Percentiles rank a stretch among this genome's conserved stretches.
These are phyloP conservation scores for Escovopsis weberi DNA, from an alignment of 2,329 filamentous ascomycete genomes.

Conservation along the genomic window DNA sequence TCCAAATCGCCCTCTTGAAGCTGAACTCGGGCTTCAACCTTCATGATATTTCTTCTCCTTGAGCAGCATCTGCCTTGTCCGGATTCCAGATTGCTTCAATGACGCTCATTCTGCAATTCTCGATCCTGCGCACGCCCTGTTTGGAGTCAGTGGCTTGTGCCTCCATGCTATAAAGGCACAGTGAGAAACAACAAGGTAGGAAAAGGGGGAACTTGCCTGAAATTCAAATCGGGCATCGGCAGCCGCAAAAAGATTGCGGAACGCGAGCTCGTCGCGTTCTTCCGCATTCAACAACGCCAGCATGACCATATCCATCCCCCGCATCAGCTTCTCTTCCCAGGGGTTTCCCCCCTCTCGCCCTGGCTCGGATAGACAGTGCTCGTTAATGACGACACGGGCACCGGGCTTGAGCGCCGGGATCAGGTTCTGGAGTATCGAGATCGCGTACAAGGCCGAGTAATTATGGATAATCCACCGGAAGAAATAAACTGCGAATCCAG, in stretches of 20 bases:
- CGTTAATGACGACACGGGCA: conserved; percentile 31
- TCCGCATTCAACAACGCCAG: conserved; percentile 35
- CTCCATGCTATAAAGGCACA: too few relatives aligned
- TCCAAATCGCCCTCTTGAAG: too few relatives aligned
- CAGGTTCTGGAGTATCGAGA: conserved; percentile 33
- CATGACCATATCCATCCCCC: conserved; percentile 39
- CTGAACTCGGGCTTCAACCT: too few relatives aligned
- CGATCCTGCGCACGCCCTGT: conserved; percentile 25
- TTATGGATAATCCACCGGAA: conserved; percentile 49
- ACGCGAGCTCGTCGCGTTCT: conserved; percentile 33
- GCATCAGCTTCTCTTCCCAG: conserved; percentile 32
- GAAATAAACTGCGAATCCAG: conserved; percentile 30
- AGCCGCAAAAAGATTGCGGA: conserved; percentile 27
- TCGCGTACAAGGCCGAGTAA: conserved; percentile 38
- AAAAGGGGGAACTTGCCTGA: conserved; percentile 15
- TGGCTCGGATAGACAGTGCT: conserved; percentile 28
- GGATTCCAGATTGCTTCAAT: conserved; percentile 33
- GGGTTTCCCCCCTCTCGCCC: conserved; percentile 19
- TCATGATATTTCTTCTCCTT: too few relatives aligned
- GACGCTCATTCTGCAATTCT: conserved; percentile 32
- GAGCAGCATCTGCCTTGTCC: conserved; percentile 2
- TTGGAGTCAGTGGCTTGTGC: not conserved
- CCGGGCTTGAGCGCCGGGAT: conserved; percentile 41
- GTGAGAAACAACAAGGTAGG: too few relatives aligned
- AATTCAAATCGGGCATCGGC: conserved; percentile 30